Evolutionary conservation across 495 filamentous ascomycete genomes (phyloP).

Genomic region (Extremus antarcticus): DNA sequence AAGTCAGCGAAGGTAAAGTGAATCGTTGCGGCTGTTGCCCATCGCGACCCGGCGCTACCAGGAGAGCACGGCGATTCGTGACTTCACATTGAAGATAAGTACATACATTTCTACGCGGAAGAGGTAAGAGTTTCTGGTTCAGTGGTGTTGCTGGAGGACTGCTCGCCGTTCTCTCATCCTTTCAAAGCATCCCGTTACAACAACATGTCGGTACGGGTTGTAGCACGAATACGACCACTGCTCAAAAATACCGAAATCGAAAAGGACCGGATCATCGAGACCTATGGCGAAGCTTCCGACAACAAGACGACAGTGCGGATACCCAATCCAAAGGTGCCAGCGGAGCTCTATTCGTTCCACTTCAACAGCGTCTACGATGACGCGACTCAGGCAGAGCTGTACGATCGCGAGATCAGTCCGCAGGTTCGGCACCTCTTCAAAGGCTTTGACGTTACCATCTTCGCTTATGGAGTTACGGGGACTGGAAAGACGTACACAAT

Average conservation of each 20-base stretch:
- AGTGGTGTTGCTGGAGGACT: not conserved
- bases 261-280: conserved; percentile 71
- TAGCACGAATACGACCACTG: conserved; percentile 80
- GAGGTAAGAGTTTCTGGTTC: not conserved
- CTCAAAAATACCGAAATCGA: conserved; percentile 64
- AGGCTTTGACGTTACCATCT: conserved; percentile 86
- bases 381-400: conserved; percentile 26
- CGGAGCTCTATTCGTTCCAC: conserved; percentile 83
- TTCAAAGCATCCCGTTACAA: not conserved
- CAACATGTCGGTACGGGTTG: conserved; percentile 64
- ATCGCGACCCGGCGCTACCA: too few species aligned
- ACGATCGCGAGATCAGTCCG: conserved; percentile 37
- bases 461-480: conserved; percentile 92
- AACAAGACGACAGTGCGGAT: conserved; percentile 66
- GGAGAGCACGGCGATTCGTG: too few species aligned
- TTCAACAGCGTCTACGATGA: conserved; percentile 91
- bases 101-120: too few species aligned
- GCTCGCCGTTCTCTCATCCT: not conserved
- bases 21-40: too few species aligned
- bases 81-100: too few species aligned
- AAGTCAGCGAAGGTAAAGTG: too few species aligned
- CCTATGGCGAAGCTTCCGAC: conserved; percentile 31
- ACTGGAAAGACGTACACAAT: conserved; percentile 98
- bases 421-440: conserved; percentile 86
- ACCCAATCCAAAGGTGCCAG: conserved; percentile 86